Evolutionary conservation across 140 eudicot species (phyloP).

Genomic region (Flaveria floridana): DNA sequence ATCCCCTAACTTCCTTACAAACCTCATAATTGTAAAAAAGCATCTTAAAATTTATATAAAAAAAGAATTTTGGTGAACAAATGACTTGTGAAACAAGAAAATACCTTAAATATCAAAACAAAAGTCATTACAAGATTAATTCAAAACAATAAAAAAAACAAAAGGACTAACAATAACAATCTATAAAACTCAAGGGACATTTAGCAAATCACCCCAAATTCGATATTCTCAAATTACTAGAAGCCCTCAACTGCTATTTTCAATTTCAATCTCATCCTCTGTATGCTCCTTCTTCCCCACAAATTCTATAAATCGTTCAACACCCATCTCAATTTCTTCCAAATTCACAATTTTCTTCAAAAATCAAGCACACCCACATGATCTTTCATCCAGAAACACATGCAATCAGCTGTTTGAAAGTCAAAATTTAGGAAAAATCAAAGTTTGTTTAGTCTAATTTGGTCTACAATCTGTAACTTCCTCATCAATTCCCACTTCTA

Average conservation of each 20-base stretch:
- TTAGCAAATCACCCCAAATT: neutral
- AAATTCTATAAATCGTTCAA: conserved; percentile 11
- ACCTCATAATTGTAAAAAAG: neutral
- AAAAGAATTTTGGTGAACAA: no score
- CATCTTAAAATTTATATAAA: no score
- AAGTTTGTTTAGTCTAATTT: conserved; percentile 31
- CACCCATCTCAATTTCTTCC: neutral
- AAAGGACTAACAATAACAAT: neutral
- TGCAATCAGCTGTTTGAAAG: conserved; percentile 25
- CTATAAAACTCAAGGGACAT: neutral
- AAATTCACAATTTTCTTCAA: neutral
- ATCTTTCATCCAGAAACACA: conserved; percentile 19
- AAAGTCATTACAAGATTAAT: neutral
- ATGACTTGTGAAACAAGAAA: neutral
- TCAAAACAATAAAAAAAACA: neutral
- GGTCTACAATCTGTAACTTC: conserved; percentile 24
- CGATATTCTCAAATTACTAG: conserved; percentile 3
- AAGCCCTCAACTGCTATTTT: neutral
- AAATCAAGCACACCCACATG: conserved; percentile 13
- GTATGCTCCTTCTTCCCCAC: conserved; percentile 13
- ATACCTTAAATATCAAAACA: neutral
- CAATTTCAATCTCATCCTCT: conserved; percentile 13
- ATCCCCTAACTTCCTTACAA: neutral
- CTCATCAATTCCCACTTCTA: conserved; percentile 3
- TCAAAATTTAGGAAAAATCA: conserved; percentile 26